These are phyloP conservation scores for Beauveria caledonica DNA, from an alignment of 2,329 filamentous ascomycete genomes.

Conservation along the genomic window DNA sequence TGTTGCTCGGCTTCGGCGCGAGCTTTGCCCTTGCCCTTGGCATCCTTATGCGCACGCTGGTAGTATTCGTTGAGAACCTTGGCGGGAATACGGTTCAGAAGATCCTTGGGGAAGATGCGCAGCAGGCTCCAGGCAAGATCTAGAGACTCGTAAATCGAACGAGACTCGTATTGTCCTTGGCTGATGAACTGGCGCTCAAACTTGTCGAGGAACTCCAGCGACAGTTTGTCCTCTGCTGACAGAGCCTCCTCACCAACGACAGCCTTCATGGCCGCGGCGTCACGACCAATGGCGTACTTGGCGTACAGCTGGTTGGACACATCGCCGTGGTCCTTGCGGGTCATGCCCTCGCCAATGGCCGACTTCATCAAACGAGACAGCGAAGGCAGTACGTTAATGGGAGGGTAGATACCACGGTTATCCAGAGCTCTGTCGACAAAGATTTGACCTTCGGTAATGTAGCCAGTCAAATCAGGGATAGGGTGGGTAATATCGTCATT, in stretches of 20 bases:
- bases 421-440: constrained; percentile 88
- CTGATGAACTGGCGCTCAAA: constrained; percentile 93
- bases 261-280: constrained; percentile 97
- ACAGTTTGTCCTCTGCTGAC: constrained; percentile 93
- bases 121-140: constrained; percentile 95
- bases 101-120: constrained; percentile 94
- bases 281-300: constrained; percentile 98
- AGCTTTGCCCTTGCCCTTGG: constrained; percentile 55
- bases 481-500: constrained; percentile 99
- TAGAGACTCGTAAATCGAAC: constrained; percentile 85
- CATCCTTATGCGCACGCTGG: constrained; percentile 55
- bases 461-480: constrained; percentile 96
- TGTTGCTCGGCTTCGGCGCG: constrained; percentile 34
- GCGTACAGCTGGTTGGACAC: constrained; percentile 99
- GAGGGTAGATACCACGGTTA: constrained; percentile 97
- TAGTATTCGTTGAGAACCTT: constrained; percentile 81
- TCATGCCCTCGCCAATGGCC: constrained; percentile 95
- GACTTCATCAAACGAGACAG: constrained; percentile 99
- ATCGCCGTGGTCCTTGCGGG: constrained; percentile 92
- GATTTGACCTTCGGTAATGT: constrained; percentile 98
- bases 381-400: constrained; percentile 96
- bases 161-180: constrained; percentile 86
- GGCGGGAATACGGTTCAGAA: constrained; percentile 88
- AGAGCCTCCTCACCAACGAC: constrained; percentile 97
- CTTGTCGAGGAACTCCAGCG: constrained; percentile 95